Percentiles rank a stretch among this genome's conserved stretches.
phyloP scores from a whole-genome alignment of 148 eudicot genomes.

The Fagopyrum tataricum region DNA sequence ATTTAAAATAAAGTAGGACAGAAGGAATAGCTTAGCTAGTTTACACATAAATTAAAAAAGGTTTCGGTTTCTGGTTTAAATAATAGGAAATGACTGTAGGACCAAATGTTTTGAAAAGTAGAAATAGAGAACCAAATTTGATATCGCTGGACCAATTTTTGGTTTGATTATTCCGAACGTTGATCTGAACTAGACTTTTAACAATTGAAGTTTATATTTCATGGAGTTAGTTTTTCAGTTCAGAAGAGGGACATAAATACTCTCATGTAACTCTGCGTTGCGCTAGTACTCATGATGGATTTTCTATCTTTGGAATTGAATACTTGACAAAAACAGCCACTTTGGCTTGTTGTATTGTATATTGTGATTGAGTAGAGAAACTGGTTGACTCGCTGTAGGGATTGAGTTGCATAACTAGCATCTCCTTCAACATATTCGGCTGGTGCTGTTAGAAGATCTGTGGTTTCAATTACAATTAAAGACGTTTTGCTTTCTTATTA shows the following conservation, averaged over 20 bases:
- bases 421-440: not conserved
- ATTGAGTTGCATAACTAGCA: not conserved
- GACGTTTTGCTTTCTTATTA: not conserved
- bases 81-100: no score
- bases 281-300: not conserved
- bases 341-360: not conserved
- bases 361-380: not conserved
- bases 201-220: no score
- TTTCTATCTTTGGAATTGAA: no score
- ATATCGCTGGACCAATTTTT: no score
- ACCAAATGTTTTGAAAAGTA: no score
- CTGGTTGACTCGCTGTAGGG: not conserved
- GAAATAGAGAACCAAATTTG: no score
- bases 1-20: not conserved
- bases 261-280: not conserved
- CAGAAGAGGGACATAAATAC: not conserved
- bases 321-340: no score
- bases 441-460: not conserved
- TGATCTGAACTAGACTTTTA: no score
- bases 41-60: not conserved
- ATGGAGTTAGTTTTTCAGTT: not conserved
- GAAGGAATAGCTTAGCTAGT: not conserved
- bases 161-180: no score
- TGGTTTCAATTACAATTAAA: not conserved
- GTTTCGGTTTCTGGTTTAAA: not conserved